phyloP scores from a whole-genome alignment of 805 yeast species.

The Monosporozyma aquatica region DNA sequence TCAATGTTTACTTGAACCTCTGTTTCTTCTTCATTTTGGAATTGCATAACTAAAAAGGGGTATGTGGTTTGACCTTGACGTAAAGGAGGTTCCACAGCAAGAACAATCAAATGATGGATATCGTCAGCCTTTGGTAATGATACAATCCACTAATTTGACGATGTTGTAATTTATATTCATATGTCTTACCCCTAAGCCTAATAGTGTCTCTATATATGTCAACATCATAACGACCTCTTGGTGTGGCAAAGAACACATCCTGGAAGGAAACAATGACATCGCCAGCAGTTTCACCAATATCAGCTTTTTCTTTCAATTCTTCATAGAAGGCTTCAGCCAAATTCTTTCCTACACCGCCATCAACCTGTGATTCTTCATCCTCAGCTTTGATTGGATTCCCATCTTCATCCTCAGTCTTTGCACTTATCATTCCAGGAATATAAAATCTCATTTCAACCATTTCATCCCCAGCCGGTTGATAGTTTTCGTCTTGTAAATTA shows the following conservation, averaged over 20 bases:
- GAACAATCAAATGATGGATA: constrained; percentile 72
- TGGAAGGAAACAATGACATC: constrained; percentile 90
- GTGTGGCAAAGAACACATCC: constrained; percentile 86
- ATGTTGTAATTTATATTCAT: constrained; percentile 91
- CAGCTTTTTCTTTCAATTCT: constrained; percentile 84
- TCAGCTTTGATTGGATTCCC: constrained; percentile 5
- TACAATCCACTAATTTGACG: constrained; percentile 78
- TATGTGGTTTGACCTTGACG: constrained; percentile 98
- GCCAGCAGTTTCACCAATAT: constrained; percentile 88
- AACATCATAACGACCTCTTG: constrained; percentile 96
- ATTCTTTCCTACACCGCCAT: constrained; percentile 33
- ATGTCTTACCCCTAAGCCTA: constrained; percentile 92
- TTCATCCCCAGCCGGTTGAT: constrained; percentile 82
- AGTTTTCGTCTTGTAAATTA: constrained; percentile 45
- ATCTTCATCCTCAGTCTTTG: constrained; percentile 24
- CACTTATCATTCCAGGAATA: constrained; percentile 73
- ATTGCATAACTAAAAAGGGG: constrained; percentile 85
- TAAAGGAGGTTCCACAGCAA: constrained; percentile 93
- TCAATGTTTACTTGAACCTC: constrained; percentile 81
- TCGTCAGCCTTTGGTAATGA: constrained; percentile 93
- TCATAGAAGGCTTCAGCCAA: constrained; percentile 86
- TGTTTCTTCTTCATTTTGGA: constrained; percentile 80
- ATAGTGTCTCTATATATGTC: constrained; percentile 84
- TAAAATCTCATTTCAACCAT: constrained; percentile 89
- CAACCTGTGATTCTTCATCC: constrained; percentile 16